Evolutionary conservation across 1,139 yeast species (phyloP).

Genomic region (Pichia kudriavzevii): DNA sequence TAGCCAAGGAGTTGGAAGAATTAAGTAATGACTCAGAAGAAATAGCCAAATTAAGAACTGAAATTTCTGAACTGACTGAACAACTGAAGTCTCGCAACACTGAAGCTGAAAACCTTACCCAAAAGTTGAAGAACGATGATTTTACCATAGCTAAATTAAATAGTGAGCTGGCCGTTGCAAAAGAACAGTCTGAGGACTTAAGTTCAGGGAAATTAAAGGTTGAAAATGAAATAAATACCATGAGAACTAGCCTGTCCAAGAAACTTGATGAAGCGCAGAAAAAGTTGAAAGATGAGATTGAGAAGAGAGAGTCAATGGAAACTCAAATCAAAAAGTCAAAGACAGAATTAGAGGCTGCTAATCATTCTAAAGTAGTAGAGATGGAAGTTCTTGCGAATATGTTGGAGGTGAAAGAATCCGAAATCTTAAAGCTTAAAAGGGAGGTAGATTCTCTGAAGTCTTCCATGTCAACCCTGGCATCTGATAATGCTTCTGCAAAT

Average conservation of each 20-base stretch:
- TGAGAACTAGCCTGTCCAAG: too few species aligned
- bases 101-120: neutral
- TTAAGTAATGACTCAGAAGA: neutral
- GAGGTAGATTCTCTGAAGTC: slow-evolving; percentile 2
- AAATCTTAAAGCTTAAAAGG: neutral
- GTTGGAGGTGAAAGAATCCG: neutral
- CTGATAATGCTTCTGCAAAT: neutral
- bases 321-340: neutral
- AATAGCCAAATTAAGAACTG: neutral
- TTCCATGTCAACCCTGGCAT: neutral
- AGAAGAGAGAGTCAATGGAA: neutral
- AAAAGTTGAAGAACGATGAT: slow-evolving; percentile 1
- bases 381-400: too few species aligned
- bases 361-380: too few species aligned
- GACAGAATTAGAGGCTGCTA: too few species aligned
- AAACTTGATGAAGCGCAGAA: slow-evolving; percentile 6
- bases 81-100: neutral
- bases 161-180: too few species aligned
- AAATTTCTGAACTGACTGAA: slow-evolving; percentile 1
- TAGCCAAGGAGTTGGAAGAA: slow-evolving; percentile 3
- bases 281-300: slow-evolving; percentile 2
- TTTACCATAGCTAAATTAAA: slow-evolving; percentile 1
- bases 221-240: too few species aligned
- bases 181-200: too few species aligned
- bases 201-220: too few species aligned